Evolutionary conservation across 257 asterid genomes (phyloP).

Genomic region (Eucommia ulmoides): DNA sequence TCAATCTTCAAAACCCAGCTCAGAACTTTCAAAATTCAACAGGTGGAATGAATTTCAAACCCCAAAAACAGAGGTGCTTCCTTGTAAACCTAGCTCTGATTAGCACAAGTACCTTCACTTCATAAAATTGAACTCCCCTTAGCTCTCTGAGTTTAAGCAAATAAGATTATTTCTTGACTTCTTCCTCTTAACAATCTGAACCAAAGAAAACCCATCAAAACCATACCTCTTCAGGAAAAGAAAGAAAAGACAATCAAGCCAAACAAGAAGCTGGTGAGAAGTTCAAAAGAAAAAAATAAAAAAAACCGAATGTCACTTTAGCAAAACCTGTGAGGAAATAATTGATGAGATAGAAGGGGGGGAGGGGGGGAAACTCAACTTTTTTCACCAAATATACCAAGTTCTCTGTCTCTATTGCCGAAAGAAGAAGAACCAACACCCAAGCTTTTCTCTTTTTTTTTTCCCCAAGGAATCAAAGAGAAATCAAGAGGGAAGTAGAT

Average conservation of each 20-base stretch:
- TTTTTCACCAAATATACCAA: conserved; percentile 11
- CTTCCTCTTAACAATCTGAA: neutral
- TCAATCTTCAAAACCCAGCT: conserved; percentile 3
- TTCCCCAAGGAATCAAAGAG: too few relatives aligned
- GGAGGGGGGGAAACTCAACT: conserved; percentile 6
- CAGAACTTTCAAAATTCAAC: conserved; percentile 11
- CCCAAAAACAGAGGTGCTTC: too few relatives aligned
- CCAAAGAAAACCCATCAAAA: conserved; percentile 17
- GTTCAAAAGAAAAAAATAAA: conserved; percentile 18
- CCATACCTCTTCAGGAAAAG: conserved; percentile 18
- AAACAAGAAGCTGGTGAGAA: conserved; percentile 16
- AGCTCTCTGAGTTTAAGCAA: neutral
- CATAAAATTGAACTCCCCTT: conserved; percentile 6
- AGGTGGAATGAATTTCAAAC: conserved; percentile 4
- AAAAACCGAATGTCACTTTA: too few relatives aligned
- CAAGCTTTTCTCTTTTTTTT: too few relatives aligned
- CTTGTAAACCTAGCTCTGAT: too few relatives aligned
- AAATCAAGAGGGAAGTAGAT: conserved; percentile 15
- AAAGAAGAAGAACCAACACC: conserved; percentile 25
- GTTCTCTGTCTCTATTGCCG: conserved; percentile 9
- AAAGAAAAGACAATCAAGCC: conserved; percentile 27
- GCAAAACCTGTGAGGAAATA: conserved; percentile 23
- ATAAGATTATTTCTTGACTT: neutral
- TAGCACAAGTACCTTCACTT: conserved; percentile 13
- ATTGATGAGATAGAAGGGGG: conserved; percentile 14